Base-by-base conservation (phyloP, 2,329 filamentous ascomycete genomes). In the Setomelanomma holmii region DNA sequence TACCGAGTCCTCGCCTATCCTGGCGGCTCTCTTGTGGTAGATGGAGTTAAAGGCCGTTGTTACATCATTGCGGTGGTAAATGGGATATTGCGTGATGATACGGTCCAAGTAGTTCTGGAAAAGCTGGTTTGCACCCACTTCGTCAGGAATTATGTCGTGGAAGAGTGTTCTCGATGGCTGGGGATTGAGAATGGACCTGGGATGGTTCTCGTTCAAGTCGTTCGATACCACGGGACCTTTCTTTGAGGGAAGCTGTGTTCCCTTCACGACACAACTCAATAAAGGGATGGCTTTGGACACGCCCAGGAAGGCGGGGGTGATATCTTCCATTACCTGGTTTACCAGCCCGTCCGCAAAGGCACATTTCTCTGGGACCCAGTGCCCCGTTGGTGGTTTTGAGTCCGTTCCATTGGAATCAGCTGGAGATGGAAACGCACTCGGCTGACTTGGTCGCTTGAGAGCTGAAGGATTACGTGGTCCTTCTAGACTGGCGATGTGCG, bases 31-130 rank as follows among this genome's bases (percentile, higher is more conserved):
- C 24, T 60, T 60, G 36, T 67, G 55, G 43, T 71, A 73, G 36
- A 73, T 68, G 27, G 66, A 66, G 34, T 70, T 69, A 54, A 72
- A 72, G 2, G 71, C 69, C 21, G 61, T 65, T 0, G 62, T 69
- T 2, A 73, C 65, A 47, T 74, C 68, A 17, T 61, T 68, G 2
- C 68, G 53, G 38, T 74, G 71, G 40, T 72, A 74, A 23, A 74
- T 74, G n/a, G 71, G 71, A 49, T 73, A 73, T 49, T 72, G 70
- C 5, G 70, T 69, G 45, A 73, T 70, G 44, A 73, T 61, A 17
- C 68, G 65, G 36, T 71, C 65, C 17, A 71, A 53, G 45, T 72
- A 74, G 46, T 67, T 72, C 30, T 66, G 57, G 44, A 73, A 63
- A 6, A 74, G 56, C 35, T 67, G 68, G 27, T 60, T 64, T 36